Conservation (phyloP, 768 basidiomycete genomes). For the Boletellus ananas region DNA sequence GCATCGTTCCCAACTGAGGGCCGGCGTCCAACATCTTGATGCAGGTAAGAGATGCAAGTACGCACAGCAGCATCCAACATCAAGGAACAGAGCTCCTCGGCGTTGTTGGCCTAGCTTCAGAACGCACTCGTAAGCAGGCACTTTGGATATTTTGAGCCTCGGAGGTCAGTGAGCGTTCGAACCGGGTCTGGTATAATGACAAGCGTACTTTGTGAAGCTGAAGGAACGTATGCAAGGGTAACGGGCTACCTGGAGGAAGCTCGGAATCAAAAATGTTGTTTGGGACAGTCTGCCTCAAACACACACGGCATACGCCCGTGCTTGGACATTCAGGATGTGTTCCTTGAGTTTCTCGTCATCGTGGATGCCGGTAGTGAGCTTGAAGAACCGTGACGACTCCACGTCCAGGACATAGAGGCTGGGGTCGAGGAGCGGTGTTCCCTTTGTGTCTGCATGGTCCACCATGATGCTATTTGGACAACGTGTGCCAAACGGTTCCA, state of each 20-base stretch:
- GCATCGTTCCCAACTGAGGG: constrained; percentile 40
- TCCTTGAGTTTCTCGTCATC: constrained; percentile 28
- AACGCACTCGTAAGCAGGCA: constrained; percentile 23
- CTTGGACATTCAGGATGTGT: constrained; percentile 34
- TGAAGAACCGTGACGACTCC: constrained; percentile 26
- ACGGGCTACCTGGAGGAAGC: constrained; percentile 13
- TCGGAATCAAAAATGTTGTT: neutral
- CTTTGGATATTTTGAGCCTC: constrained; percentile 20
- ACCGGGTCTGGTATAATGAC: neutral
- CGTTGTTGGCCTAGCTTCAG: constrained; percentile 37
- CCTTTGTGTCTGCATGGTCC: neutral
- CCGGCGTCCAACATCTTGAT: neutral
- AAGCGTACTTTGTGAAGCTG: constrained; percentile 16
- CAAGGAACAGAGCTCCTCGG: constrained; percentile 37
- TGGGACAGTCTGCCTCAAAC: neutral
- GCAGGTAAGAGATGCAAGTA: neutral
- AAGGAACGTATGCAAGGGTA: constrained; percentile 24
- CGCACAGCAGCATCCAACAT: constrained; percentile 45
- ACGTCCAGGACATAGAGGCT: constrained; percentile 12
- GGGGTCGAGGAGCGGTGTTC: constrained; percentile 5
- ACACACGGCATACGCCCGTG: constrained; percentile 31
- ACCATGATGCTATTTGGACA: neutral
- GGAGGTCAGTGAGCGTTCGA: neutral
- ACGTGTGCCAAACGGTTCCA: too few species aligned
- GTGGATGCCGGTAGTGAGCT: constrained; percentile 26